phyloP scores from a whole-genome alignment of 2,329 filamentous ascomycete species.

The Neopestalotiopsis sp. region DNA sequence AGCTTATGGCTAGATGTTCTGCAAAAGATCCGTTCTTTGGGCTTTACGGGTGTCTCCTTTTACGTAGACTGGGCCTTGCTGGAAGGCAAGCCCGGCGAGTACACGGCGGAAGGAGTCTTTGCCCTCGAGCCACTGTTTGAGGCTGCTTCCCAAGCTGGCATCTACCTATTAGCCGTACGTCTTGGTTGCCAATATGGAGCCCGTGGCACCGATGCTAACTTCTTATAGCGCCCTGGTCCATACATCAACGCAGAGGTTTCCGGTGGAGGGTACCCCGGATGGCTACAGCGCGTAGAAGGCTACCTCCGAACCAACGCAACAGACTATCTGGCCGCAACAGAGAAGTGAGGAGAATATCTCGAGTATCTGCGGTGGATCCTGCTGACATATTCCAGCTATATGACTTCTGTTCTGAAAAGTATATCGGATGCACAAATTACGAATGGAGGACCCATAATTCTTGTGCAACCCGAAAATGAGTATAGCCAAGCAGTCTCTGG shows the following conservation, averaged over 20 bases:
- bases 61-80: slow-evolving; percentile 79
- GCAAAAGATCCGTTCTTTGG: slow-evolving; percentile 80
- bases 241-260: slow-evolving; percentile 80
- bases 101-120: slow-evolving; percentile 73
- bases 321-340: slow-evolving; percentile 68
- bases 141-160: slow-evolving; percentile 73
- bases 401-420: slow-evolving; percentile 62
- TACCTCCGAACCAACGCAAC: slow-evolving; percentile 65
- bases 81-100: slow-evolving; percentile 74
- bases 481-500: slow-evolving; percentile 60
- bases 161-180: slow-evolving; percentile 71
- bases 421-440: slow-evolving; percentile 80
- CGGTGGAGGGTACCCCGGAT: slow-evolving; percentile 80
- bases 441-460: slow-evolving; percentile 77
- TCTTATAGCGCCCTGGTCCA: slow-evolving; percentile 58
- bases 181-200: slow-evolving; percentile 6
- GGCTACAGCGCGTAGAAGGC: slow-evolving; percentile 72
- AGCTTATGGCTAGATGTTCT: slow-evolving; percentile 70
- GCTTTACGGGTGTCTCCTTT: slow-evolving; percentile 80
- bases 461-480: slow-evolving; percentile 83
- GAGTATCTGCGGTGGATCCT: background rate
- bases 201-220: background rate
- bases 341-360: slow-evolving; percentile 54
- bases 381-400: slow-evolving; percentile 50
- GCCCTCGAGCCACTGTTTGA: slow-evolving; percentile 76